Base-by-base conservation (phyloP, 164 flowering plant species). In the Cinnamomum micranthum region DNA sequence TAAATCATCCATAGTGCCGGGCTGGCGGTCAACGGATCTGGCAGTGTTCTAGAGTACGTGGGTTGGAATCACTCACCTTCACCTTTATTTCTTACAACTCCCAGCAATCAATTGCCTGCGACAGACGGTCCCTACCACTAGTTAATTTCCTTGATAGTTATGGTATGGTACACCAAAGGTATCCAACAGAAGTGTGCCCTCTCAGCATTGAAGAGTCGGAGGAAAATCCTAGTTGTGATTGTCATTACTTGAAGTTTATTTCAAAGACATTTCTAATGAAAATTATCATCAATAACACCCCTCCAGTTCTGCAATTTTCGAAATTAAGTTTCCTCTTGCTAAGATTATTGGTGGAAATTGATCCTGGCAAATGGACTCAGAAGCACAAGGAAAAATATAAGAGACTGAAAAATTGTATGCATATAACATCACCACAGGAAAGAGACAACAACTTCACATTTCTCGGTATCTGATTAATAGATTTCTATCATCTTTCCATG, bases 401-500 rank as follows among this genome's bases (percentile, higher is more conserved):
- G 15, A 23, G 2, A 41, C 4, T 69, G 47, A 0, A 25, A 17
- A 15, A 25, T 3, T 31, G 12, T 55, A 55, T 15, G 60, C 60
- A 17, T 15, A 55, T 55, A 15, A 52, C 60, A 55, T 55, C 60
- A 13, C 60, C 60, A 55, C 0, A 6, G 9, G 47, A 41, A 41
- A 41, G 47, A 35, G 47, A 41, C 9, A 9, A 41, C 47, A 9
- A 41, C 47, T 41, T 41, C 47, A 41, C 52, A 41, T 70, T 70
- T 68, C 59, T 70, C 12, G 28, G 28, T 70, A 47, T 31, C n/a
- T 47, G 69, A 22, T 12, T 4, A 33, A 73, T 22, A 28, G 60
- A 47, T 64, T 11, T 41, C 23, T 20, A 33, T 76, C 65, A 78
- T 70, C 81, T 69, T 62, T 76, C 80, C 76, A 80, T 33, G 50